Evolutionary conservation across 352 stramenopile genomes (phyloP), one percentile per base, ranked within the genome.

Genomic region (Globisporangium nodosum): DNA sequence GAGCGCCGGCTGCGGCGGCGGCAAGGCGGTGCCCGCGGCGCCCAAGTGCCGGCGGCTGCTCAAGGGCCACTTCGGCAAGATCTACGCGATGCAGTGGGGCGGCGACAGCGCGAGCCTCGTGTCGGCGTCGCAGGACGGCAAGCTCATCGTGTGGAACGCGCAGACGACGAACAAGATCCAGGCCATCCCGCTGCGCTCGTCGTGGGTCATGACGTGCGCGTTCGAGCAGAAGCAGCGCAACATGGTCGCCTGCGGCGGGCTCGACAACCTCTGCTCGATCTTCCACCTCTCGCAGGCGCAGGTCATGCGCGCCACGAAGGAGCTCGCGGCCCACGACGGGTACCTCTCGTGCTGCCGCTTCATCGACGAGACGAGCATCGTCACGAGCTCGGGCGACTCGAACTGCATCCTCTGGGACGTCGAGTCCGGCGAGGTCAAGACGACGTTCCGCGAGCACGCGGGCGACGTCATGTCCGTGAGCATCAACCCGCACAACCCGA

Each of bases 231-330:
- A 94, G 49, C 91, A 97, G 62, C 90, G 96, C 58, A 97, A 98
- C 66, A 92, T 99, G 74, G 94, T 99, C 42, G 97, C 97, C 0
- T 99, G 96, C 69, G 97, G 97, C 48, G 97, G 97, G 12, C 80
- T 99, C 7, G 97, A 99, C 75, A 99, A 99, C 78, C 74, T 99
- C 49, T 99, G 97, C 78, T 99, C 96, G n/a, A 98, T 99, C 64
- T 99, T 99, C 73, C 94, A 98, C 66, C 74, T 99, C 9, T 90
- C 79, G 43, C 81, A 97, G 59, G 78, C 81, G 3, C 85, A 93
- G 64, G 86, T 95, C 54, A 92, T 97, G 75, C 82, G 91, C 53
- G 89, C 95, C 9, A 93, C 81, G 15, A 93, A 96, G 62, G 97
- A 99, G 74, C 86, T 99, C 43, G 94, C 96, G 24, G 92, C 91